Percentiles rank a stretch among this genome's conserved stretches.
Evolutionary conservation across 192 early-diverging fungal species (phyloP).

Genomic region (Backusella parvicylindrica): DNA sequence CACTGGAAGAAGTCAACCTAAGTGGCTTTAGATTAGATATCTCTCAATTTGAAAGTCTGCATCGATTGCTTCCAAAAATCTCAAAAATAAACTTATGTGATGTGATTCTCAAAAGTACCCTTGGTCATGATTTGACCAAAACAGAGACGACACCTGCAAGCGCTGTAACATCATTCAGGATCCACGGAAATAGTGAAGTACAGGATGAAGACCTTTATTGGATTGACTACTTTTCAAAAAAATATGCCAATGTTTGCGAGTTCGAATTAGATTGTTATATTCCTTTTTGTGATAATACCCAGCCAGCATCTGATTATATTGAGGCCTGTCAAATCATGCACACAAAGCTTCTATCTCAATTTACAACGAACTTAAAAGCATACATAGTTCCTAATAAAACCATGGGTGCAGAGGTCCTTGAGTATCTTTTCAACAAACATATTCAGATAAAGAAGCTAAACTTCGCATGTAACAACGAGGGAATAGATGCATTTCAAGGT

Average conservation of each 20-base stretch:
- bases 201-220: not conserved
- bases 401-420: not conserved
- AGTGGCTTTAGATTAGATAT: not conserved
- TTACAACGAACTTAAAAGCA: not conserved
- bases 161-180: not conserved
- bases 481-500: not conserved
- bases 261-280: not conserved
- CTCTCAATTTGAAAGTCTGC: not conserved
- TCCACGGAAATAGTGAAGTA: not conserved
- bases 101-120: not conserved
- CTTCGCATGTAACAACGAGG: not conserved
- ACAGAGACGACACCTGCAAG: not conserved
- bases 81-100: not conserved
- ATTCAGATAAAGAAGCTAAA: not conserved
- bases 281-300: not conserved
- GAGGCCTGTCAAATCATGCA: not conserved
- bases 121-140: not conserved
- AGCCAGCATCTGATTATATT: not conserved
- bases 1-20: not conserved
- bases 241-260: not conserved
- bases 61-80: not conserved
- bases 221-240: not conserved
- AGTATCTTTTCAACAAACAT: not conserved
- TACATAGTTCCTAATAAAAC: not conserved
- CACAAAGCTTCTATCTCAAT: not conserved